Base-by-base conservation (phyloP, 2,329 filamentous ascomycete genomes). In the Aspergillus persii region DNA sequence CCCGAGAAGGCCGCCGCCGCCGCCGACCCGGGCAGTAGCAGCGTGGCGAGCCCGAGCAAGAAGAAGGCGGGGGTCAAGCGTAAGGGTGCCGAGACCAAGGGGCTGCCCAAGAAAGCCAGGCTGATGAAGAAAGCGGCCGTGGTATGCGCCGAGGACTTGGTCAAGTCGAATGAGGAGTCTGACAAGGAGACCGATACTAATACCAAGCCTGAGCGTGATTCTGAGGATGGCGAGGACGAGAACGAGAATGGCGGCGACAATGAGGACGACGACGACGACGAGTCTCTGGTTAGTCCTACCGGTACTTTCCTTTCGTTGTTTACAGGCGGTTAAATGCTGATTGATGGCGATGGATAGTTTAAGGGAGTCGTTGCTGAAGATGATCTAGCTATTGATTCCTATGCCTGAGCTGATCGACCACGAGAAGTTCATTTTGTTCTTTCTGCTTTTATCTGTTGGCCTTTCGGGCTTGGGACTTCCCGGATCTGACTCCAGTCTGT, bases 21-120 rank as follows among this genome's bases (percentile, higher is more conserved):
- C 8, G 30, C 15, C 53, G 50, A 39, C 56, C 53, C 68, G 18
- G 18, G 18, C 53, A 69, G 67, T 52, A 66, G 64, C 50, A 67
- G 63, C 33, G 58, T 58, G 33, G 7, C 29, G 9, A 61, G 55
- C 23, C 49, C 61, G 5, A 50, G 31, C 29, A 67, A 66, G 59
- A 67, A 66, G 59, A 63, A 55, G 8, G 6, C 53, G 11, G 48
- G 66, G 11, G 69, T 69, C 11, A 61, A 61, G 29, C 56, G 59
- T 11, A 61, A 57, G 51, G 27, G 46, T 27, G 46, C 51, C 2
- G 26, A n/a, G 3, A 15, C 31, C 6, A 54, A 53, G 29, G 3
- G 12, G 27, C 3, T n/a, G 31, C 4, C 41, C 8, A 59, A 59
- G 57, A 59, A 53, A 29, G 48, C 36, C 0, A 49, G 39, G 49